Evolutionary conservation across 2,329 filamentous ascomycete genomes (phyloP).

Genomic region (Sphaceloma murrayae): DNA sequence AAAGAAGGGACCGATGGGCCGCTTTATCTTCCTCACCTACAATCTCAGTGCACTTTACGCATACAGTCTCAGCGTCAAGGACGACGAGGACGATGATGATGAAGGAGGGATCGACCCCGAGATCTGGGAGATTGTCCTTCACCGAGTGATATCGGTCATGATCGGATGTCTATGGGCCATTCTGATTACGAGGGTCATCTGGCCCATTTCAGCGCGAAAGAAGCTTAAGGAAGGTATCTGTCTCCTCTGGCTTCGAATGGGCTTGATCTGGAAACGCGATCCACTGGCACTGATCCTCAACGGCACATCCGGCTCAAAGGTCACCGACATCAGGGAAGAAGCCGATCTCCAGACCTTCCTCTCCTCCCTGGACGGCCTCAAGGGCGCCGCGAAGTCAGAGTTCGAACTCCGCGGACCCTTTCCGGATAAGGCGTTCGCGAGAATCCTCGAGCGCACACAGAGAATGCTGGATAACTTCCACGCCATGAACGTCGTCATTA

Average conservation of each 20-base stretch:
- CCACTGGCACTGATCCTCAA: slow-evolving; percentile 62
- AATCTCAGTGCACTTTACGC: slow-evolving; percentile 92
- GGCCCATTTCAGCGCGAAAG: slow-evolving; percentile 81
- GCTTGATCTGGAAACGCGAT: slow-evolving; percentile 90
- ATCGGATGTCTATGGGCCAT: slow-evolving; percentile 87
- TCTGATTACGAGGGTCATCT: slow-evolving; percentile 77
- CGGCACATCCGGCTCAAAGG: slow-evolving; percentile 38
- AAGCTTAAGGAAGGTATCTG: slow-evolving; percentile 86
- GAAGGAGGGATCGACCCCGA: slow-evolving; percentile 76
- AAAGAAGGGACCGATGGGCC: slow-evolving; percentile 78
- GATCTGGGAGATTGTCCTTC: slow-evolving; percentile 78
- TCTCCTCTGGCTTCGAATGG: slow-evolving; percentile 88
- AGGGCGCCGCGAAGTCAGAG: slow-evolving; percentile 65
- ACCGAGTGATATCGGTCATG: slow-evolving; percentile 78
- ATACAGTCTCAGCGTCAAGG: slow-evolving; percentile 74
- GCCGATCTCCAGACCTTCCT: slow-evolving; percentile 73
- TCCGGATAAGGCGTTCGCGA: slow-evolving; percentile 59
- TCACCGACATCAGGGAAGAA: slow-evolving; percentile 83
- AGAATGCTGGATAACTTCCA: slow-evolving; percentile 89
- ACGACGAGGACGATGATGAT: slow-evolving; percentile 66
- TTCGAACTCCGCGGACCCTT: slow-evolving; percentile 86
- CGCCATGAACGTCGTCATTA: slow-evolving; percentile 86
- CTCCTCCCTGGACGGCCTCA: slow-evolving; percentile 63
- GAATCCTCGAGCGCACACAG: slow-evolving; percentile 69
- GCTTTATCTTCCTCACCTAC: slow-evolving; percentile 91